Base-by-base conservation (phyloP, 768 basidiomycete genomes). In the Leucocoprinus leucothites region DNA sequence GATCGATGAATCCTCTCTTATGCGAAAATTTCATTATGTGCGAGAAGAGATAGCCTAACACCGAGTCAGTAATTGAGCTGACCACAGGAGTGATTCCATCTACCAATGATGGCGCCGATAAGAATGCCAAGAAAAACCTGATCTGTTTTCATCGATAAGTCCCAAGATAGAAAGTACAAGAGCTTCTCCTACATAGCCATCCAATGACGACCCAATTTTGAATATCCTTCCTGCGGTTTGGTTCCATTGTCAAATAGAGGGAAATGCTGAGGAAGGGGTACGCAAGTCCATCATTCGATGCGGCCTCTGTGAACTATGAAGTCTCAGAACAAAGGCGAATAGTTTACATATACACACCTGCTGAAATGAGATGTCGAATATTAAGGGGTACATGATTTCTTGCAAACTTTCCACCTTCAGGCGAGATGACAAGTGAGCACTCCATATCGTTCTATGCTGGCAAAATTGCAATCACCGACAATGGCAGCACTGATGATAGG, bases 251-350 rank as follows among this genome's bases (percentile, higher is more conserved):
- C 44, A 98, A 76, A 67, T 96, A 98, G 9, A 98, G 77, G 2
- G 95, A 84, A 50, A 98, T 78, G 24, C 83, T 81, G 53, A 98
- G 75, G 67, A 98, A 98, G 0, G 94, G 94, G 67, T 95, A 97
- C 1, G 95, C 94, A 13, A 98, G 79, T 1, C 97, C 97, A 61
- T 98, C 97, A 69, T 99, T 99, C 5, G 91, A 86, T 0, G 95
- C 97, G 3, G 90, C 91, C 69, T 98, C 96, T 56, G 7, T 2
- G 19, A 25, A 43, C 7, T n/a, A 7, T 36, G 34, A 13, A 24
- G 18, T 22, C 8, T 16, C 5, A 16, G 36, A 40, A 6, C 24
- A 5, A 31, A 41, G 21, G 3, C 24, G 21, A 11, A 49, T n/a
- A 25, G 31, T 31, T 11, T 5, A 34, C 16, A 8, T 11, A 31